Base-by-base conservation (phyloP, 768 basidiomycete species). In the Suillus hirtellus region DNA sequence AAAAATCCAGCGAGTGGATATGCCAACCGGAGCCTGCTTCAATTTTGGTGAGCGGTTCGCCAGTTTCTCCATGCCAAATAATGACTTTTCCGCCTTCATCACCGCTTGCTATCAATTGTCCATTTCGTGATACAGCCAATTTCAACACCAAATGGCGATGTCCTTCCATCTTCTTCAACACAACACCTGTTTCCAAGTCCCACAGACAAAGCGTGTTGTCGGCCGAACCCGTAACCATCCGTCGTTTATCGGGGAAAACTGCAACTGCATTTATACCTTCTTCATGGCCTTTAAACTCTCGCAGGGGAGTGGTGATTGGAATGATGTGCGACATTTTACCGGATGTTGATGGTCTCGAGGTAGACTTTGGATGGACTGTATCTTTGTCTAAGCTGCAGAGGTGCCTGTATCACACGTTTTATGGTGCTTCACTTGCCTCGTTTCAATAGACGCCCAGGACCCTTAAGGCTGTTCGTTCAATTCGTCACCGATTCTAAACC, bases 11-110 rank as follows among this genome's bases (percentile, higher is more conserved):
- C 24, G 24, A 24, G 24, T 1, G 24, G 5, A 10, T 35, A 24
- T 2, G 2, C 0, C 1, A 10, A 35, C 0, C 1, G 35, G 35
- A 35, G 9, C 9, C 8, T 8, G 1, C 6, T 50, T 31, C 3
- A 3, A 17, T 17, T 27, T 50, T 24, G 7, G 15, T 50, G 49
- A 50, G 14, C 0, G 8, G 3, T 27, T 50, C 7, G 6, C 49
- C 49, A 15, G 49, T 50, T 24, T 50, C 49, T 50, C 27, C 27
- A 27, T 50, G 24, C 49, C 49, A 50, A 2, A 14, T 15, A 3
- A 50, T 27, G 15, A 27, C 2, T 27, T 15, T 15, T 50, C 24
- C 49, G 0, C 3, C 10, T 0, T 15, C 1, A 50, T 9, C 24
- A 50, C 24, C 7, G 15, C 47, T 49, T 49, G 47, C 47, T 49